Evolutionary conservation across 2,329 filamentous ascomycete genomes (phyloP), one percentile per base, ranked within the genome.

Genomic region (Aspergillus ibericus): DNA sequence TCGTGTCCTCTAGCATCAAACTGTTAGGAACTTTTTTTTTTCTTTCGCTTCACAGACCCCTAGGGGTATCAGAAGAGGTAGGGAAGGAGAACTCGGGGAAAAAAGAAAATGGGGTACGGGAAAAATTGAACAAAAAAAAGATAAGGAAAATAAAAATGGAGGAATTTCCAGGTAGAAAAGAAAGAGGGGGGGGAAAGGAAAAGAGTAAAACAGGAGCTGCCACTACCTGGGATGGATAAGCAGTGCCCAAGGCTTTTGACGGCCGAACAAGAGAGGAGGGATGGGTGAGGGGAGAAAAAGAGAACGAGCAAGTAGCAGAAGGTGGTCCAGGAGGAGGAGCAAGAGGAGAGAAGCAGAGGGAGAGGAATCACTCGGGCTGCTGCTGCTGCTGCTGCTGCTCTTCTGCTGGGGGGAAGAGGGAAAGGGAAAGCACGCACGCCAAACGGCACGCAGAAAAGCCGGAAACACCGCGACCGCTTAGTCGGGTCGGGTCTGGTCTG

Each of bases 401-500:
- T 22, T 10, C 18, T 42, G 29, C 18, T 15, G 48, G 29, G 29
- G 48, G 46, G 53, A 20, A 44, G 50, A 55, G 53, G 56, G 59
- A 44, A 51, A 51, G 53, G 52, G 55, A 55, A 53, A 49, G 54
- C 49, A 58, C 55, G 51, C 40, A 44, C 48, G 42, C 54, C 50
- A 57, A 59, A 55, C 57, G 59, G 56, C 60, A 61, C 59, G 61
- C 56, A 62, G 54, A 61, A 62, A 61, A 59, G 47, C 55, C 59
- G 56, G 59, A n/a, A 58, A 56, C 53, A 56, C 53, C 34, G 55
- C 58, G 58, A 60, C 60, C 60, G 62, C 62, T 60, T 60, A 55
- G 60, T 62, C 40, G 51, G 48, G 16, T 42, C 40, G 13, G 15
- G 40, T 40, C 50, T 40, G 20, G 35, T 40, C 50, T 53, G 22